Percentiles rank a stretch among this genome's conserved stretches.
Conservation (phyloP, 140 eudicot species). For the Ambrosia hybrid region DNA sequence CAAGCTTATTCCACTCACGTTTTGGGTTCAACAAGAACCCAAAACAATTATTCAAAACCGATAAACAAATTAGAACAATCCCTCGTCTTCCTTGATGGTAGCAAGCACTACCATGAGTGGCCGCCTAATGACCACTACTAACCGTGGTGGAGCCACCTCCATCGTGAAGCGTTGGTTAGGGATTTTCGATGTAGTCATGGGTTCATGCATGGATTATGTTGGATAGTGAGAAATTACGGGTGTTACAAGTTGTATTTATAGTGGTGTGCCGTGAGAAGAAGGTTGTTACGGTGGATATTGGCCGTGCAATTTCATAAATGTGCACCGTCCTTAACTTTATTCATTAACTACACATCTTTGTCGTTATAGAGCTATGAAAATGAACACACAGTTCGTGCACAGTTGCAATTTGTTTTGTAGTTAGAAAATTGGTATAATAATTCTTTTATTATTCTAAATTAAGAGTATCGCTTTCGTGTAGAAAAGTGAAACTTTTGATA, state of each 20-base stretch:
- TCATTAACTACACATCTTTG: neutral
- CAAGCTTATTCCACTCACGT: neutral
- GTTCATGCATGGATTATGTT: neutral
- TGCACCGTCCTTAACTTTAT: conserved; percentile 10
- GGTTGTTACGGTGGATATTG: conserved; percentile 15
- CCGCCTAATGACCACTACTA: conserved; percentile 2
- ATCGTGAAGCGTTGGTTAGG: neutral
- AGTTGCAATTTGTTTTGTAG: conserved; percentile 14
- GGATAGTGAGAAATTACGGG: neutral
- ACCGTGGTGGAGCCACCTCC: conserved; percentile 12
- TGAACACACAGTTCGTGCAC: conserved; percentile 18
- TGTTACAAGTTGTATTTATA: conserved; percentile 8
- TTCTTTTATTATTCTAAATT: neutral
- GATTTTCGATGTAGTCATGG: conserved; percentile 1
- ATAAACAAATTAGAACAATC: neutral
- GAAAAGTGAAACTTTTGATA: neutral
- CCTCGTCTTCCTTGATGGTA: conserved; percentile 17
- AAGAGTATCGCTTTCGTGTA: neutral
- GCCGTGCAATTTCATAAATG: conserved; percentile 9
- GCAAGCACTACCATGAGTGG: conserved; percentile 7
- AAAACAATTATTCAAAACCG: neutral
- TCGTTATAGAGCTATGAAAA: conserved; percentile 7
- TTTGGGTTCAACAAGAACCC: neutral
- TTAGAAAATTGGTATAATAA: neutral
- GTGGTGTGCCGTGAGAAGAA: conserved; percentile 2